Percentiles rank a stretch among this genome's conserved stretches.
phyloP scores from a whole-genome alignment of 2,329 filamentous ascomycete genomes.

The Bipolaris victoriae region DNA sequence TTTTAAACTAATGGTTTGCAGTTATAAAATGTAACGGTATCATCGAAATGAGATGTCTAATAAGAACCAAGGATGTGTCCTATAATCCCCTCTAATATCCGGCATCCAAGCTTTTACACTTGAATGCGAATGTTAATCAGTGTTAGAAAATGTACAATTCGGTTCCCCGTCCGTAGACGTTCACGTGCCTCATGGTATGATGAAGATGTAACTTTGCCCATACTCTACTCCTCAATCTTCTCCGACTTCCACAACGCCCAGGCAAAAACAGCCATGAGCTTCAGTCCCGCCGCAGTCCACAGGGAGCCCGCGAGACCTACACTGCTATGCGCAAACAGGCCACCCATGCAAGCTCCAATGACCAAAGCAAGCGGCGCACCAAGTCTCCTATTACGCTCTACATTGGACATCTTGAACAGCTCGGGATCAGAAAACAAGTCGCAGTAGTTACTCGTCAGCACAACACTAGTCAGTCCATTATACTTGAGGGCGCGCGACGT shows the following conservation, averaged over 20 bases:
- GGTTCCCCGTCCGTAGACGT: background rate
- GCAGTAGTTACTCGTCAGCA: conserved; percentile 81
- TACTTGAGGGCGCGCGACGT: conserved; percentile 72
- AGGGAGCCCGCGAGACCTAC: conserved; percentile 59
- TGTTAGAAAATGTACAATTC: too few relatives aligned
- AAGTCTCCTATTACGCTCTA: conserved; percentile 60
- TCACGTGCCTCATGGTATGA: background rate
- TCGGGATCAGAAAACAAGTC: conserved; percentile 74
- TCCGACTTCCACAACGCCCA: conserved; percentile 54
- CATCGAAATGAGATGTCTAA: too few relatives aligned
- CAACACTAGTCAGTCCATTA: conserved; percentile 75
- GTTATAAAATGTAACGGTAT: too few relatives aligned
- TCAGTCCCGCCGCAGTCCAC: conserved; percentile 55
- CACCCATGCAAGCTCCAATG: conserved; percentile 61
- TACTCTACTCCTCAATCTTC: background rate
- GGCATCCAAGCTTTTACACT: too few relatives aligned
- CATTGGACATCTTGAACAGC: conserved; percentile 55
- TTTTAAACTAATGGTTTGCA: too few relatives aligned
- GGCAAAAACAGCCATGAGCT: conserved; percentile 46
- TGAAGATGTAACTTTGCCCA: background rate
- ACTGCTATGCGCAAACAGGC: conserved; percentile 59
- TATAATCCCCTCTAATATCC: too few relatives aligned
- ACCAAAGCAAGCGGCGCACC: conserved; percentile 60
- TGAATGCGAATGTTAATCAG: too few relatives aligned
- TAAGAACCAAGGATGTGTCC: too few relatives aligned